Evolutionary conservation across 495 filamentous ascomycete species (phyloP), one percentile per base, ranked within the genome.

Genomic region (Aspergillus nidulans): DNA sequence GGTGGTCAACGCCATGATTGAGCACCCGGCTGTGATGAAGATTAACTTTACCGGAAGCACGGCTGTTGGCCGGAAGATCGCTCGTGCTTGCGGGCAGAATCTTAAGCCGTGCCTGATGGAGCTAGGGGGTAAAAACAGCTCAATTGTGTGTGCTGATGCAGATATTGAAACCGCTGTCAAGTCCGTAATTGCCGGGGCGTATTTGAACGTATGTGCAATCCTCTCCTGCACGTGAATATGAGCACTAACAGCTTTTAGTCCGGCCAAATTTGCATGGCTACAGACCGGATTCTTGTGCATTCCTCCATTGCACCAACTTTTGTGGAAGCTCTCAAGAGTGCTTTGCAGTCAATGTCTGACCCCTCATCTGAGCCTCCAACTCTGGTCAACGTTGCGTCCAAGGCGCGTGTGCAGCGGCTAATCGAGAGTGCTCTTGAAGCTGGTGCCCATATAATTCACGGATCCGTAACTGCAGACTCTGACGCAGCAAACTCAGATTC

Each of bases 191-290:
- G 61, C 73, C 1, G 77, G 82, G 20, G 69, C 80, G 3, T 80
- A 81, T 55, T 56, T 82, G 43, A 73, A 69, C 68, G 66, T 78
- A 70, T 53, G 69, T 20, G n/a, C 1, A 20, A 21, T 19, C n/a
- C 1, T 8, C 4, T 7, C 25, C 4, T 25, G n/a, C 24, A 28
- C 8, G 15, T 16, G 13, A 3, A 18, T 4, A 4, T 19, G 1
- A 19, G 28, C 12, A 19, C 44, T 47, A 19, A 41, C 30, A 20
- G 13, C 8, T 6, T 50, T 15, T 62, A 83, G 69, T 74, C 81
- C 36, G 91, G 92, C 7, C 92, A 97, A 71, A 85, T 92, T 41
- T 96, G 92, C 73, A 92, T 97, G 90, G 77, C 84, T 2, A 95
- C 90, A 0, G 91, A 96, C 68, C 81, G 87, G 12, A 90, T 97